These are phyloP conservation scores for Dendrobium chrysotoxum DNA, from an alignment of 106 monocot species.

Conservation along the genomic window DNA sequence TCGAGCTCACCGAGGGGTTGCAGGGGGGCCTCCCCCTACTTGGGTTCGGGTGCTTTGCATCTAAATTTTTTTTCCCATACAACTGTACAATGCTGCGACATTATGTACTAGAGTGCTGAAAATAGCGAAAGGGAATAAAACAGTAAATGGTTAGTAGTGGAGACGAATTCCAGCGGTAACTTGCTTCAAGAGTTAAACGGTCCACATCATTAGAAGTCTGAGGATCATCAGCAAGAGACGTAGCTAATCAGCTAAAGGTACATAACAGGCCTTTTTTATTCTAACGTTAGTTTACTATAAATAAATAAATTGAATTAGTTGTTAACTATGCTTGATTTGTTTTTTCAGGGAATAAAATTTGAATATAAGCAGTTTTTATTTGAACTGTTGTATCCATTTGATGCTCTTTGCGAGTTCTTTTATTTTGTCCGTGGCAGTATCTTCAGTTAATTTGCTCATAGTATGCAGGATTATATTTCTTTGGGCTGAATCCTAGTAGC, in stretches of 20 bases:
- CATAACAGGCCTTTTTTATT: neutral
- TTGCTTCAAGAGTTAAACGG: too few species aligned
- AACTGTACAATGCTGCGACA: neutral
- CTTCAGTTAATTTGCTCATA: too few species aligned
- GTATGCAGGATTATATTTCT: too few species aligned
- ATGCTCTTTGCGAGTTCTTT: neutral
- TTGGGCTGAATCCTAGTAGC: too few species aligned
- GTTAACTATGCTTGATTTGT: neutral
- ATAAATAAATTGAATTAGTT: neutral
- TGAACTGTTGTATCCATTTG: neutral
- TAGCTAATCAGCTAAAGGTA: constrained; percentile 26
- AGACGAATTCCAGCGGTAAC: too few species aligned
- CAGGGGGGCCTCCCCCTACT: too few species aligned
- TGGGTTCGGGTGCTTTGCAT: too few species aligned
- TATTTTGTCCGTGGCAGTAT: neutral
- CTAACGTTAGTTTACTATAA: neutral
- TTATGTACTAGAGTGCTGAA: constrained; percentile 19
- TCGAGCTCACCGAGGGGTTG: too few species aligned
- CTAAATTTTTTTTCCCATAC: too few species aligned
- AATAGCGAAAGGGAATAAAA: too few species aligned
- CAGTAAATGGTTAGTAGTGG: too few species aligned
- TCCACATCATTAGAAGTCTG: constrained; percentile 15
- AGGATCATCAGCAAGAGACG: constrained; percentile 24
- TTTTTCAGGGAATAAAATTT: neutral
- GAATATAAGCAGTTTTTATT: neutral